Evolutionary conservation across 1,139 yeast genomes (phyloP).

Genomic region (Pichia inconspicua): DNA sequence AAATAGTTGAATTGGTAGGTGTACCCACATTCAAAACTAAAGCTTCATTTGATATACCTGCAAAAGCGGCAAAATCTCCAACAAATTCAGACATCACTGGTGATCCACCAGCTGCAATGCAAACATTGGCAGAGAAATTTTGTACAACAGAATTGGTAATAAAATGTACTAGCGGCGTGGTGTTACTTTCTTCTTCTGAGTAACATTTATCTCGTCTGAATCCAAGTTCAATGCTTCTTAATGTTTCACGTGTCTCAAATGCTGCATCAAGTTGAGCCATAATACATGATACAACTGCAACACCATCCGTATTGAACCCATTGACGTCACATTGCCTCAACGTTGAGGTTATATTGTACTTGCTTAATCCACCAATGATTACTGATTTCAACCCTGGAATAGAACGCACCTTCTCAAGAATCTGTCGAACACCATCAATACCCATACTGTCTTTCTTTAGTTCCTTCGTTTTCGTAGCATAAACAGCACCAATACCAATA

Average conservation of each 20-base stretch:
- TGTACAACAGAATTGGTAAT: constrained; percentile 88
- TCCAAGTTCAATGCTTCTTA: constrained; percentile 10
- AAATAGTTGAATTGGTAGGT: constrained; percentile 39
- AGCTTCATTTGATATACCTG: constrained; percentile 44
- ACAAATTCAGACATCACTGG: constrained; percentile 86
- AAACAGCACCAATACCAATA: constrained; percentile 82
- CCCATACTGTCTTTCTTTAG: constrained; percentile 49
- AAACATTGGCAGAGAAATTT: constrained; percentile 83
- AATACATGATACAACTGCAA: constrained; percentile 80
- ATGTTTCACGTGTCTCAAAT: constrained; percentile 7
- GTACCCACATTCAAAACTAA: constrained; percentile 76
- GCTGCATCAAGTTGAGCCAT: constrained; percentile 63
- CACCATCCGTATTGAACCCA: constrained; percentile 57
- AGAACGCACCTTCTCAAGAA: constrained; percentile 35
- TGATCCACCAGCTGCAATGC: constrained; percentile 76
- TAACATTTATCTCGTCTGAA: neutral
- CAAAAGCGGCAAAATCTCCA: constrained; percentile 63
- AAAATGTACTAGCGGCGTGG: constrained; percentile 55
- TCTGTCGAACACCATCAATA: constrained; percentile 52
- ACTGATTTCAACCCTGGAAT: constrained; percentile 44
- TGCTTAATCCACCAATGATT: constrained; percentile 83
- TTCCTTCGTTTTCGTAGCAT: constrained; percentile 64
- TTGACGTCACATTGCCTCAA: constrained; percentile 42
- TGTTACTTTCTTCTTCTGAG: constrained; percentile 32
- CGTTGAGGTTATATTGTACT: constrained; percentile 52